These are phyloP conservation scores for Trebouxiophyceae sp. DNA, from an alignment of 163 green algal species.

Conservation along the genomic window DNA sequence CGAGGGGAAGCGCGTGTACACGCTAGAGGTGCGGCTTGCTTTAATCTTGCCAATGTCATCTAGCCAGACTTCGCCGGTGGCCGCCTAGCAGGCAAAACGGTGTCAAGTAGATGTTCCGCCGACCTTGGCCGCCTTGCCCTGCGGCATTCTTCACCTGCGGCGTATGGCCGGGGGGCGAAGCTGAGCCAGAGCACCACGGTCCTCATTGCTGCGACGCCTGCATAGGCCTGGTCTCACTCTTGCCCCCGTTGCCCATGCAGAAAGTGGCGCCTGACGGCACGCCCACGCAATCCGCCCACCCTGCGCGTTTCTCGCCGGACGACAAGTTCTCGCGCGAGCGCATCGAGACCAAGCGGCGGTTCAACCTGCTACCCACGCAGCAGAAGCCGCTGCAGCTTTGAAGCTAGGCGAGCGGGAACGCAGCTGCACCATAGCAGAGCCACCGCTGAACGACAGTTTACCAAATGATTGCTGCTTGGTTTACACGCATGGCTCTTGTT, in stretches of 20 bases:
- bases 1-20: slow-evolving; percentile 83
- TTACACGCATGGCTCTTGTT: too few relatives aligned
- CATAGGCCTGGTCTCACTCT: not conserved
- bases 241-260: slow-evolving; percentile 32
- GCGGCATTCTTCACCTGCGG: not conserved
- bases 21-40: slow-evolving; percentile 69
- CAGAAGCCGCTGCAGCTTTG: slow-evolving; percentile 51
- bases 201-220: not conserved
- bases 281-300: slow-evolving; percentile 87
- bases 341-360: slow-evolving; percentile 90
- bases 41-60: too few relatives aligned
- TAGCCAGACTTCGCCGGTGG: not conserved
- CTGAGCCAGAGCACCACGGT: not conserved
- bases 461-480: too few relatives aligned
- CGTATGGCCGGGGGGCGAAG: not conserved
- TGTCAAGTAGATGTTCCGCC: not conserved
- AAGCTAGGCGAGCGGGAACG: too few relatives aligned
- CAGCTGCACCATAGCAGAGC: not conserved
- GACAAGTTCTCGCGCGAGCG: slow-evolving; percentile 97
- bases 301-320: slow-evolving; percentile 93
- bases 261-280: slow-evolving; percentile 77
- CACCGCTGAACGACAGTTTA: too few relatives aligned
- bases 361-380: slow-evolving; percentile 89
- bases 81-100: not conserved
- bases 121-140: not conserved